Conservation (phyloP, 371 early-diverging fungal species). For the Mucor circinelloides region DNA sequence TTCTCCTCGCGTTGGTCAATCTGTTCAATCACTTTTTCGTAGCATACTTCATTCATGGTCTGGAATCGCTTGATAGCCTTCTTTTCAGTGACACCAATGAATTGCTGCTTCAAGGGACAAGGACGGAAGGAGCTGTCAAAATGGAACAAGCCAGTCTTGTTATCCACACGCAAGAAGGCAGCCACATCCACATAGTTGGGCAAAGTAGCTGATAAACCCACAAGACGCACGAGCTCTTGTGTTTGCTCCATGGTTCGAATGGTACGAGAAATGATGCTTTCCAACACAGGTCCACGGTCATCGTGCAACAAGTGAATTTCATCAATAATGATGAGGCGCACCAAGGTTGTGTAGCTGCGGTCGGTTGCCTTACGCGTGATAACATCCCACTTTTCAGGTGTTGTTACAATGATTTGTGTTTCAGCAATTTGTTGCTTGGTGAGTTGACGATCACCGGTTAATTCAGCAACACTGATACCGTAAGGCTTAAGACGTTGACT, state of each 20-base stretch:
- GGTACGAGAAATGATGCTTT: conserved; percentile 94
- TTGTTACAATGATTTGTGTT: conserved; percentile 98
- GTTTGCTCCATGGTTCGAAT: conserved; percentile 89
- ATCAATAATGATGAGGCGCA: conserved; percentile 97
- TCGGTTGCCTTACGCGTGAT: conserved; percentile 96
- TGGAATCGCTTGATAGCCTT: conserved; percentile 93
- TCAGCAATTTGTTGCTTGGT: conserved; percentile 93
- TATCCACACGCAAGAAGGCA: conserved; percentile 91
- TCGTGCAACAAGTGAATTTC: conserved; percentile 99
- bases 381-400: conserved; percentile 99
- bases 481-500: conserved; percentile 73
- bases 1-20: conserved; percentile 73
- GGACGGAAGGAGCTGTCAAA: conserved; percentile 96
- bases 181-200: conserved; percentile 99
- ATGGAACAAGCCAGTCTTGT: conserved; percentile 82
- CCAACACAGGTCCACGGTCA: conserved; percentile 98
- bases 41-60: conserved; percentile 95
- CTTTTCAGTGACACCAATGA: conserved; percentile 95
- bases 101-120: conserved; percentile 93
- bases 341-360: conserved; percentile 88
- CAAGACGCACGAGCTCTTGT: conserved; percentile 91
- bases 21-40: conserved; percentile 92
- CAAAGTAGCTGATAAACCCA: conserved; percentile 98
- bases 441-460: conserved; percentile 98
- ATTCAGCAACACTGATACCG: conserved; percentile 93